These are phyloP conservation scores for Lunularia cruciata DNA, from an alignment of 225 moss, liverwort and hornwort species.

Conservation along the genomic window DNA sequence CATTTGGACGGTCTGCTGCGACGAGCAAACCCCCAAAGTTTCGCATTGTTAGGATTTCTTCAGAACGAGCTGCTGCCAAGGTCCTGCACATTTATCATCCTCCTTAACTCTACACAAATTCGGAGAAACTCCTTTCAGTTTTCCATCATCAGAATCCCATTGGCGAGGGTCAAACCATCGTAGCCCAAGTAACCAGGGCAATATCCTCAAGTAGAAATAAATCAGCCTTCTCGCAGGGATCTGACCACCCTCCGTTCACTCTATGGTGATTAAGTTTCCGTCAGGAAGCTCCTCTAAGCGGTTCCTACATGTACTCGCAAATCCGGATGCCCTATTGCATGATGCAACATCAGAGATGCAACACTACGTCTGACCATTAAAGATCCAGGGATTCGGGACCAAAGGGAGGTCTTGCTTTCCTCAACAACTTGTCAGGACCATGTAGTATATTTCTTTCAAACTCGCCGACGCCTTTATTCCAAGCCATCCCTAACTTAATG, in stretches of 20 bases:
- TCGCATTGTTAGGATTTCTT: constrained; percentile 31
- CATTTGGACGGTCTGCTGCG: constrained; percentile 31
- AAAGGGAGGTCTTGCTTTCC: constrained; percentile 16
- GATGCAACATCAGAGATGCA: constrained; percentile 13
- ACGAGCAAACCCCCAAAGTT: constrained; percentile 29
- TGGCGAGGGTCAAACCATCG: constrained; percentile 9
- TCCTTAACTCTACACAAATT: constrained; percentile 18
- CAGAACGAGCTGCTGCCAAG: constrained; percentile 12
- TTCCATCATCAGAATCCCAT: constrained; percentile 5
- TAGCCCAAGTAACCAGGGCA: constrained; percentile 1
- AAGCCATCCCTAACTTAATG: constrained; percentile 13
- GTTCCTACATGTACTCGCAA: background rate
- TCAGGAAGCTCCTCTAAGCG: constrained; percentile 1
- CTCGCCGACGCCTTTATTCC: constrained; percentile 9
- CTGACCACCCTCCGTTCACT: constrained; percentile 2
- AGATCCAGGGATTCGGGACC: constrained; percentile 31
- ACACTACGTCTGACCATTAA: constrained; percentile 15
- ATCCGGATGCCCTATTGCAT: constrained; percentile 13
- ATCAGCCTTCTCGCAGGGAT: constrained; percentile 5
- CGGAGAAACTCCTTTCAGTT: constrained; percentile 17
- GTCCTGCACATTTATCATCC: constrained; percentile 22
- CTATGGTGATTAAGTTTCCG: background rate
- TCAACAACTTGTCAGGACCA: constrained; percentile 25
- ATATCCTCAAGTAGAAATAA: background rate
- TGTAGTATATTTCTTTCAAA: constrained; percentile 14